Base-by-base conservation (phyloP, 495 filamentous ascomycete species). In the Lepraria neglecta region DNA sequence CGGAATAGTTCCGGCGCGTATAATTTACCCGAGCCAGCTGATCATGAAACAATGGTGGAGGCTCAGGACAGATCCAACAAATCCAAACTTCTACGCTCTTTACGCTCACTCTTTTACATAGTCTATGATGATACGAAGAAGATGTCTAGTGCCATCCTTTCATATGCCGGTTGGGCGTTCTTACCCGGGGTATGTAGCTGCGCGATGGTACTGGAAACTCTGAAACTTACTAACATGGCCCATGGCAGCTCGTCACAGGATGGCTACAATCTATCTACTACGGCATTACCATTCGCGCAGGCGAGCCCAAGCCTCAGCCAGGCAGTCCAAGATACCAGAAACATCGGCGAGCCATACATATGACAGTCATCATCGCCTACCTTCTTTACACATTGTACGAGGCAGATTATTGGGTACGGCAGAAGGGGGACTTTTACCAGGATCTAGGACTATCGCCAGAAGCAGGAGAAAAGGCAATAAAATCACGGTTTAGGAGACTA, bases 351-450 rank as follows among this genome's bases (percentile, higher is more conserved):
- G 82, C 84, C 67, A 91, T 95, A 71, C 86, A 92, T 71, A 87
- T 91, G 71, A 71, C 83, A 56, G 88, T 97, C 65, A 87, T 97
- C 19, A 72, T 84, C 44, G 70, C 82, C 48, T 98, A 97, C 74
- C 87, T 98, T 21, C 74, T 89, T 62, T 97, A 96, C 77, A 97
- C 89, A 40, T 84, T 98, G 67, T 96, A 91, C 76, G 92, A 97
- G 75, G 86, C 88, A 59, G 90, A 96, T 78, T 86, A 88, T 73
- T 81, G 88, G 50, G 75, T 97, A 3, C 87, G 82, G 45, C 76
- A 79, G 57, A 75, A 77, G 0, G 83, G 86, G 27, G 82, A 87
- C 76, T 96, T 88, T 75, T 97, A 96, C 74, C 74, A 81, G 50
- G 82, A 82, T 47, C 79, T 98, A 0, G 82, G 81, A 17, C 77